Evolutionary conservation across 129 eudicot genomes (phyloP).

Genomic region (Tagetes erecta): DNA sequence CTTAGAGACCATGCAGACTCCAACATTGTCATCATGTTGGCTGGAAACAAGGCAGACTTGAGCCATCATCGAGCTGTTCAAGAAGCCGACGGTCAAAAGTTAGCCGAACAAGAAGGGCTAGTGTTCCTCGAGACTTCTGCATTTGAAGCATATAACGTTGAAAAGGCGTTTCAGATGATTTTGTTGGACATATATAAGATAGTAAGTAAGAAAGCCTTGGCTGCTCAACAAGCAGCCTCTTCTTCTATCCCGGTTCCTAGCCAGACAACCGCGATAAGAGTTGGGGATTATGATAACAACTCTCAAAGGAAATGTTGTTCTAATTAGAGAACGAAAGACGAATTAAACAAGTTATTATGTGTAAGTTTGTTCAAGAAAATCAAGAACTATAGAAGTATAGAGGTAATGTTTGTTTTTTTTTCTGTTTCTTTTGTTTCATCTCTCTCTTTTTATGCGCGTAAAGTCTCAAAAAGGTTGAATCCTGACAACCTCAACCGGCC

Average conservation of each 20-base stretch:
- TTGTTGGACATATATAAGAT: conserved; percentile 76
- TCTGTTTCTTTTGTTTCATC: neutral
- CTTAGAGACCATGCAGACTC: conserved; percentile 92
- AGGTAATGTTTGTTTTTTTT: neutral
- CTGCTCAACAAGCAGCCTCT: conserved; percentile 78
- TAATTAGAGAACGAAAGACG: conserved; percentile 28
- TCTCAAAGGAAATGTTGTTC: conserved; percentile 62
- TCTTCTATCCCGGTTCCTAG: conserved; percentile 52
- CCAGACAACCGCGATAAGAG: conserved; percentile 80
- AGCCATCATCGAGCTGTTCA: conserved; percentile 65
- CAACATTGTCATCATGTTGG: conserved; percentile 90
- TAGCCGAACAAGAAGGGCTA: conserved; percentile 77
- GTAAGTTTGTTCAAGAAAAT: conserved; percentile 28
- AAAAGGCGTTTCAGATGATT: conserved; percentile 80
- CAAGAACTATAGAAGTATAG: conserved; percentile 5
- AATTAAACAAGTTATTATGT: conserved; percentile 9
- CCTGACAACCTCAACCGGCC: neutral
- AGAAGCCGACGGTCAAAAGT: conserved; percentile 55
- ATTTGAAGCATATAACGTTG: conserved; percentile 76
- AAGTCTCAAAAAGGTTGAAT: neutral
- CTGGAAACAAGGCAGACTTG: conserved; percentile 82
- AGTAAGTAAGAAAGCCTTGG: conserved; percentile 85
- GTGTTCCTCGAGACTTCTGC: conserved; percentile 93
- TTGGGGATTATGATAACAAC: conserved; percentile 51
- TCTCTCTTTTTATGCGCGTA: neutral